Conservation (phyloP, 2,329 filamentous ascomycete genomes). For the Scedosporium dehoogii region DNA sequence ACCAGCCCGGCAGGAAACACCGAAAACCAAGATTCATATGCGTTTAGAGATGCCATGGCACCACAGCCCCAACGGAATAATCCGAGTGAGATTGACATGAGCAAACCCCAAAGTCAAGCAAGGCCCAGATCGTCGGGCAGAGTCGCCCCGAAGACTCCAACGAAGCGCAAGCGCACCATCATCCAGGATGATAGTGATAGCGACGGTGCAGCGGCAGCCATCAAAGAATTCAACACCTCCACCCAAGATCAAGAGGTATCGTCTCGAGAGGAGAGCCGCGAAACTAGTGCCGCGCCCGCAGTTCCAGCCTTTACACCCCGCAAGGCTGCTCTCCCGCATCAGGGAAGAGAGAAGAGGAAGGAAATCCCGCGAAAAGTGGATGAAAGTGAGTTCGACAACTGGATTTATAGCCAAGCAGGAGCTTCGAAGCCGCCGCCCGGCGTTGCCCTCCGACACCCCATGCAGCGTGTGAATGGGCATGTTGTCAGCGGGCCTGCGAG, state of each 20-base stretch:
- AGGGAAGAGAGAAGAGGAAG: not conserved
- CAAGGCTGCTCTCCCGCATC: not conserved
- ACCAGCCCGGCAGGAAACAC: no score
- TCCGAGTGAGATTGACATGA: not conserved
- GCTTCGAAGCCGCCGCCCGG: not conserved
- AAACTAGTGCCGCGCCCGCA: not conserved
- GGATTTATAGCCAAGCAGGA: slow-evolving; percentile 1
- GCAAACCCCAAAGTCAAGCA: not conserved
- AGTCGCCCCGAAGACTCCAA: not conserved
- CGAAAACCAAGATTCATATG: not conserved
- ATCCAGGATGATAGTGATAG: not conserved
- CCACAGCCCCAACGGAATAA: not conserved
- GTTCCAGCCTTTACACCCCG: not conserved
- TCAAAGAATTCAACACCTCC: not conserved
- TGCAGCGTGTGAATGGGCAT: not conserved
- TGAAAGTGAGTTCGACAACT: slow-evolving; percentile 1
- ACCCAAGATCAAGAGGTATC: not conserved
- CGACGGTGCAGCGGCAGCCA: not conserved
- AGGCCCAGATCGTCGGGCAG: not conserved
- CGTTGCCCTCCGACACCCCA: not conserved
- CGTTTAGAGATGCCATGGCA: not conserved
- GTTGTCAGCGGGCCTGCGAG: not conserved
- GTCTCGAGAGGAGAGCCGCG: not conserved
- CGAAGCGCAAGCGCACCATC: not conserved
- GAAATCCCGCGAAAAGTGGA: not conserved